Evolutionary conservation across 2,329 filamentous ascomycete species (phyloP).

Genomic region (Neoarthrinium moseri): DNA sequence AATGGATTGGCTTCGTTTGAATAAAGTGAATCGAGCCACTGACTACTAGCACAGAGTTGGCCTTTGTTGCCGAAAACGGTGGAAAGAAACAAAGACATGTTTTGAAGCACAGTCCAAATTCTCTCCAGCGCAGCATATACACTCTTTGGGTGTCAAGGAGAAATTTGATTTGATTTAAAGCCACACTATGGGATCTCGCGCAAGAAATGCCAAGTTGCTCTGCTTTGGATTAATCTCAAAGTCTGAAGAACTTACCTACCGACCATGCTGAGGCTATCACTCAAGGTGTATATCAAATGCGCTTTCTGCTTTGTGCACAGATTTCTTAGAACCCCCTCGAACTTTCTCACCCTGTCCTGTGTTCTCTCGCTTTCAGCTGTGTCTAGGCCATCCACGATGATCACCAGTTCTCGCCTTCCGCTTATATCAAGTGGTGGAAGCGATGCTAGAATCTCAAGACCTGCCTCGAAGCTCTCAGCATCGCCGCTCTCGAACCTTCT

Average conservation of each 20-base stretch:
- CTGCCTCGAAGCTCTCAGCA: slow-evolving; percentile 7
- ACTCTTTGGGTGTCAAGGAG: no score
- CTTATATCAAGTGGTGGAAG: not conserved
- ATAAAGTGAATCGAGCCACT: no score
- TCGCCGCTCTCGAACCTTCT: not conserved
- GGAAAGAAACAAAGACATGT: no score
- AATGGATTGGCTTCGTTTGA: no score
- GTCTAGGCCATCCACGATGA: slow-evolving; percentile 9
- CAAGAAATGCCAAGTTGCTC: no score
- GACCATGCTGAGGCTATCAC: not conserved
- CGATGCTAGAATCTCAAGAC: slow-evolving; percentile 8
- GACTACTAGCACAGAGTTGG: no score
- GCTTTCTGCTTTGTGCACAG: slow-evolving; percentile 6
- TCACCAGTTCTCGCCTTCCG: slow-evolving; percentile 2
- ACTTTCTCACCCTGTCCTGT: slow-evolving; percentile 2
- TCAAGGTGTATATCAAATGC: slow-evolving; percentile 5
- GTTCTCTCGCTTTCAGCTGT: slow-evolving; percentile 6
- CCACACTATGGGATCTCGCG: no score
- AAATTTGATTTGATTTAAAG: no score
- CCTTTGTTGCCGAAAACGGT: no score
- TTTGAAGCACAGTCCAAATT: no score
- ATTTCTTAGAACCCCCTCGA: not conserved
- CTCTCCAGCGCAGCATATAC: no score
- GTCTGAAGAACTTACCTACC: not conserved
- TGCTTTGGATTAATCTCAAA: no score